phyloP scores from a whole-genome alignment of 108 stramenopile genomes.

The Cyclotella kingstonii region DNA sequence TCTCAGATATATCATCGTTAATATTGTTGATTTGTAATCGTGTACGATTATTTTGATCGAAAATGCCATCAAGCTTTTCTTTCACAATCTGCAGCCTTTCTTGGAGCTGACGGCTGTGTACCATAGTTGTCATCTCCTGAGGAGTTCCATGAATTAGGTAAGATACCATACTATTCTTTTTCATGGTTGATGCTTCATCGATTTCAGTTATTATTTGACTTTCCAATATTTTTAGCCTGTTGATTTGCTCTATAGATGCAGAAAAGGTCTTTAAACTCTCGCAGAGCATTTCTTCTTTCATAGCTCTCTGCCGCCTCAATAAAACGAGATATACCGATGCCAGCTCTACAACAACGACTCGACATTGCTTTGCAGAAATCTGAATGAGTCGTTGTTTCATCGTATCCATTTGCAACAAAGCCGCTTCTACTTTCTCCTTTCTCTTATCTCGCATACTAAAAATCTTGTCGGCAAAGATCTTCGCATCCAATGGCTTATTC shows the following conservation, averaged over 20 bases:
- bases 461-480: slow-evolving; percentile 11
- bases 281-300: slow-evolving; percentile 8
- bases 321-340: slow-evolving; percentile 9
- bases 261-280: slow-evolving; percentile 8
- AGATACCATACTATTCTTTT: slow-evolving; percentile 52
- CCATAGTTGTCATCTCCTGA: slow-evolving; percentile 58
- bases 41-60: background rate
- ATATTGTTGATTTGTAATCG: slow-evolving; percentile 33
- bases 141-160: slow-evolving; percentile 50
- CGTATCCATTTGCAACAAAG: slow-evolving; percentile 10
- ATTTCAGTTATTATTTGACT: slow-evolving; percentile 43
- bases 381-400: slow-evolving; percentile 30
- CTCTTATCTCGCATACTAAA: slow-evolving; percentile 10
- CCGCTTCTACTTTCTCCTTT: slow-evolving; percentile 13
- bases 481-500: slow-evolving; percentile 24
- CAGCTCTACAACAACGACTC: slow-evolving; percentile 12
- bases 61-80: slow-evolving; percentile 10
- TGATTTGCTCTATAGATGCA: background rate
- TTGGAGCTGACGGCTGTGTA: slow-evolving; percentile 42
- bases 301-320: slow-evolving; percentile 2
- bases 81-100: slow-evolving; percentile 38
- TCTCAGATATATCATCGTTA: slow-evolving; percentile 38
- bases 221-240: slow-evolving; percentile 23
- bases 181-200: slow-evolving; percentile 35
- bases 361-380: slow-evolving; percentile 24